A percentile compares a stretch with the other conserved stretches of the same genome.
Conservation (phyloP, 345 rosid genomes). For the Schrenkiella parvula region DNA sequence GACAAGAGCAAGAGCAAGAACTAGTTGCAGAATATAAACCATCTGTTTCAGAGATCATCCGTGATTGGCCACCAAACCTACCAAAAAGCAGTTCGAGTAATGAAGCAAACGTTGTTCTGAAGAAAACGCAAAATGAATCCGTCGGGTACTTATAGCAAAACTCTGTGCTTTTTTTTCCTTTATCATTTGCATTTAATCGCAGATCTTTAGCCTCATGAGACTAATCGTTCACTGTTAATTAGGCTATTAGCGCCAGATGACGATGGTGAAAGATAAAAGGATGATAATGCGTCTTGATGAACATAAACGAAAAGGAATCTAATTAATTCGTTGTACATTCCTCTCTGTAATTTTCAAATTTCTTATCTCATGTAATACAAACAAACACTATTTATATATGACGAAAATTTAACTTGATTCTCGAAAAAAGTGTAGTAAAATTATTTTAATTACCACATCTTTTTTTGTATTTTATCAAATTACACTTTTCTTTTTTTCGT, state of each 20-base stretch:
- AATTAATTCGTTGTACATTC: constrained; percentile 12
- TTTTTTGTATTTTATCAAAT: background rate
- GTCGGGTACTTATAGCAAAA: constrained; percentile 12
- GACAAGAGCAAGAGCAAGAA: constrained; percentile 16
- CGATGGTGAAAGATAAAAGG: background rate
- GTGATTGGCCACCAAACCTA: constrained; percentile 29
- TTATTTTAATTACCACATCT: background rate
- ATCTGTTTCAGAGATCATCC: constrained; percentile 32
- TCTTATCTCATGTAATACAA: background rate
- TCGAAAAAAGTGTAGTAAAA: background rate
- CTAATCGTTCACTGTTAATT: background rate
- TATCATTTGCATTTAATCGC: background rate
- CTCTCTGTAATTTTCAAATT: background rate
- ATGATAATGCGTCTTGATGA: background rate
- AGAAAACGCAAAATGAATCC: constrained; percentile 9
- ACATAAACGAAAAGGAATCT: background rate
- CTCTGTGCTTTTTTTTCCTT: background rate
- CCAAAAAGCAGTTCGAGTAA: background rate
- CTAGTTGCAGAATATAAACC: constrained; percentile 8
- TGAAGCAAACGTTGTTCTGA: background rate
- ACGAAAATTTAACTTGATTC: background rate
- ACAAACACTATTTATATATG: background rate
- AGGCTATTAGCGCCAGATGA: constrained; percentile 12
- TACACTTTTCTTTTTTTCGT: background rate
- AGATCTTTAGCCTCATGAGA: background rate